Conservation (phyloP, 208 protist genomes). For the Leishmania amazonensis region DNA sequence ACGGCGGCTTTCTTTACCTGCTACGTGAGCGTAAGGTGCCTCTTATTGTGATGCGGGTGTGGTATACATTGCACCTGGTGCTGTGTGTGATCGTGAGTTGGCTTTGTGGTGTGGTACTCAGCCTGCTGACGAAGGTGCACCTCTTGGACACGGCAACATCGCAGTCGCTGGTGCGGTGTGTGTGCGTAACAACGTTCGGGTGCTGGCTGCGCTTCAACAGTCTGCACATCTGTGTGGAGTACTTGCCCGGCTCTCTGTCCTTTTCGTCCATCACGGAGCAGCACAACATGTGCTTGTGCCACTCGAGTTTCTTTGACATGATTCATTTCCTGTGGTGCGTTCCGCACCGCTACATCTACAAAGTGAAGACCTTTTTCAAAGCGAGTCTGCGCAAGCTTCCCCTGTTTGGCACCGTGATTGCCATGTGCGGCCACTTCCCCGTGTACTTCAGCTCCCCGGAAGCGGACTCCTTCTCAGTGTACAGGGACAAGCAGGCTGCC, state of each 20-base stretch:
- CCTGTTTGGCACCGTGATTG: conserved; percentile 75
- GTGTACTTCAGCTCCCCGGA: conserved; percentile 82
- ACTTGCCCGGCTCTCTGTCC: conserved; percentile 64
- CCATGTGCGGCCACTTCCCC: conserved; percentile 73
- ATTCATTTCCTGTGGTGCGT: conserved; percentile 67
- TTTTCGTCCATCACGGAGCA: conserved; percentile 49
- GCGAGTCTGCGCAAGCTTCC: conserved; percentile 66
- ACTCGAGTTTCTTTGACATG: conserved; percentile 90
- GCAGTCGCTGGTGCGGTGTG: conserved; percentile 39
- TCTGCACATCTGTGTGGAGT: conserved; percentile 64
- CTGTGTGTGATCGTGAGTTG: conserved; percentile 46
- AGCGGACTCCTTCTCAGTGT: conserved; percentile 58
- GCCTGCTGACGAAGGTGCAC: conserved; percentile 21
- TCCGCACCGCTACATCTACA: conserved; percentile 56
- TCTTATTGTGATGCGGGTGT: conserved; percentile 56
- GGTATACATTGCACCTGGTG: conserved; percentile 57
- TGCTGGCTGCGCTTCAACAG: conserved; percentile 47
- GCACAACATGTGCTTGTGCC: conserved; percentile 72
- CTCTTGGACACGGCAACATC: conserved; percentile 30
- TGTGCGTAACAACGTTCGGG: conserved; percentile 50
- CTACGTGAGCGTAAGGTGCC: conserved; percentile 49
- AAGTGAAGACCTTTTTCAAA: conserved; percentile 77
- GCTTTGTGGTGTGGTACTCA: conserved; percentile 30
- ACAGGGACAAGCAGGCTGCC: conserved; percentile 83
- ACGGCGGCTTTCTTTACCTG: conserved; percentile 49